Conservation (phyloP, 2,329 filamentous ascomycete species). For the Colletotrichum viniferum region DNA sequence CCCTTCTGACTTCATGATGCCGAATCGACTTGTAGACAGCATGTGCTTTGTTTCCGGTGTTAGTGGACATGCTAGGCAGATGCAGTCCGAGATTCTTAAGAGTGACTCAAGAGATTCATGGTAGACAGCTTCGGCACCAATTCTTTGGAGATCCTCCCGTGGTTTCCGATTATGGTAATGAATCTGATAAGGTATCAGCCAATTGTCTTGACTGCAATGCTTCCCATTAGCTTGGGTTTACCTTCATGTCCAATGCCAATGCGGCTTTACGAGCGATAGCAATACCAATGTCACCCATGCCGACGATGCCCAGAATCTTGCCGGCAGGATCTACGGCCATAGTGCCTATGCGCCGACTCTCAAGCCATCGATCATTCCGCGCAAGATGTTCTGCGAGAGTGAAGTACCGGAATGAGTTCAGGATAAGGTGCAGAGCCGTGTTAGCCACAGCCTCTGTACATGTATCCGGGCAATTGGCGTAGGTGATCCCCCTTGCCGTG, state of each 20-base stretch:
- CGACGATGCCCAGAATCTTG: background rate
- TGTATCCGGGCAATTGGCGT: background rate
- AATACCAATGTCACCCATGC: background rate
- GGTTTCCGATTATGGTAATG: background rate
- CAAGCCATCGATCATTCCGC: background rate
- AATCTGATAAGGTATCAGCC: rapidly evolving
- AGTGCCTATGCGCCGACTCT: background rate
- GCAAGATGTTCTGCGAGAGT: background rate
- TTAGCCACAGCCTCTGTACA: background rate
- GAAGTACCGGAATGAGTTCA: background rate
- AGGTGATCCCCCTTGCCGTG: background rate
- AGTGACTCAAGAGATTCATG: background rate
- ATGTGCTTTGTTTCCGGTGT: background rate
- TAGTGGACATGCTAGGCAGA: background rate
- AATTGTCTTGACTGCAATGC: rapidly evolving
- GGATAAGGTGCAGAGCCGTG: background rate
- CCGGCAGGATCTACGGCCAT: background rate
- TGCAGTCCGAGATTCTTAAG: background rate
- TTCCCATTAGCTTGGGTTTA: rapidly evolving
- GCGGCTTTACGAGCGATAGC: background rate
- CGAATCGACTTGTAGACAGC: background rate
- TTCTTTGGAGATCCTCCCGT: background rate
- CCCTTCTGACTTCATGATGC: background rate
- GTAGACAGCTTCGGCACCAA: background rate
- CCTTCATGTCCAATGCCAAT: background rate